Percentiles rank a stretch among this genome's conserved stretches.
Evolutionary conservation across 805 yeast genomes (phyloP).

Genomic region (Candida mattraensis): DNA sequence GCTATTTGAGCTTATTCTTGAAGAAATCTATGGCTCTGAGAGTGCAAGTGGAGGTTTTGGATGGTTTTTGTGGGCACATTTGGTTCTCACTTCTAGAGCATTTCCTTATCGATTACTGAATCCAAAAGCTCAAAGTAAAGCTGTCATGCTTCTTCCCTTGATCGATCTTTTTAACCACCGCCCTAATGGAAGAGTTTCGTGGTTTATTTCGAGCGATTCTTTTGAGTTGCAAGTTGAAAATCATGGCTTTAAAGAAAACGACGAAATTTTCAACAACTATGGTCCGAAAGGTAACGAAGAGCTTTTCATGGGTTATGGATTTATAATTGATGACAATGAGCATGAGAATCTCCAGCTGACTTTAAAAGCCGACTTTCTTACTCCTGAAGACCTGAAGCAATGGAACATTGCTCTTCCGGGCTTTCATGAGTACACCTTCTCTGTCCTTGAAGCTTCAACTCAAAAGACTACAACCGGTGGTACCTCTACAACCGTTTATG

Average conservation of each 20-base stretch:
- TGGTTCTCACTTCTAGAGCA: conserved; percentile 73
- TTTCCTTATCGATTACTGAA: conserved; percentile 68
- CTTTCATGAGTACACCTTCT: conserved; percentile 30
- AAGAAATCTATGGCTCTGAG: conserved; percentile 33
- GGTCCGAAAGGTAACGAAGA: conserved; percentile 90
- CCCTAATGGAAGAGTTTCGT: conserved; percentile 57
- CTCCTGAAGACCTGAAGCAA: conserved; percentile 4
- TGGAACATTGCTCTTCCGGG: conserved; percentile 29
- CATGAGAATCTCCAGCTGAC: conserved; percentile 62
- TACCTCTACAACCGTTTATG: conserved; percentile 19
- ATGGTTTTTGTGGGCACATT: conserved; percentile 71
- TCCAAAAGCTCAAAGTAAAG: conserved; percentile 14
- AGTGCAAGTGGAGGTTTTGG: conserved; percentile 40
- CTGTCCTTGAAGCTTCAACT: conserved; percentile 13
- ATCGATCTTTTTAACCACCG: conserved; percentile 79
- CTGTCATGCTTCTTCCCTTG: conserved; percentile 67
- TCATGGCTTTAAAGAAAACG: conserved; percentile 1
- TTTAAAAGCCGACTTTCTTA: conserved; percentile 45
- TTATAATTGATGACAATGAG: conserved; percentile 54
- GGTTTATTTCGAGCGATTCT: conserved; percentile 43
- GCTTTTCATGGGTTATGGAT: conserved; percentile 79
- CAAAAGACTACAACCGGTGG: background rate
- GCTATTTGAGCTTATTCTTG: conserved; percentile 8
- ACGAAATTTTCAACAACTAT: conserved; percentile 73
- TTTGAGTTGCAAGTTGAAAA: conserved; percentile 16